phyloP scores from a whole-genome alignment of 139 green algal species.

The Edaphochlamys debaryana region DNA sequence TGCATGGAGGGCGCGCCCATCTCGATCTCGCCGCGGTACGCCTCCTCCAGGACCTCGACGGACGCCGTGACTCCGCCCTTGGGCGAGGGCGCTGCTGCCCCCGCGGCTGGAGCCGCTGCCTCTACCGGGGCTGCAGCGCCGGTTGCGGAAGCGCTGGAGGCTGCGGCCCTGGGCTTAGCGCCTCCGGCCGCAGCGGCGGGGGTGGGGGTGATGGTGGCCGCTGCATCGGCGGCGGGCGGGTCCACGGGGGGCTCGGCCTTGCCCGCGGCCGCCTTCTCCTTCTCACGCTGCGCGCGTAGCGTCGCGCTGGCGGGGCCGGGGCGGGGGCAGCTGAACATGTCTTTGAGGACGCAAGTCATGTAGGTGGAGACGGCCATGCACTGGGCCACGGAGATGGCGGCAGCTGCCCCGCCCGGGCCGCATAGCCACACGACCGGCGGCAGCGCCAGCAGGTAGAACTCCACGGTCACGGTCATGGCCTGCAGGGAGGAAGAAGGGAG shows the following conservation, averaged over 20 bases:
- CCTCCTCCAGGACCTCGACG: conserved; percentile 4
- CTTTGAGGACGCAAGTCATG: conserved; percentile 33
- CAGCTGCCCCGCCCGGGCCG: neutral
- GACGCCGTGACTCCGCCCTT: neutral
- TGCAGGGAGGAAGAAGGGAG: neutral
- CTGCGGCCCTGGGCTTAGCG: no score
- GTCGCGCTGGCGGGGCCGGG: neutral
- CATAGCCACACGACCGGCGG: conserved; percentile 6
- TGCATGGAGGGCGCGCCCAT: conserved; percentile 45
- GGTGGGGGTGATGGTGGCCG: neutral
- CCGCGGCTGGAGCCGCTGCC: neutral
- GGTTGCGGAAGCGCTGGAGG: neutral
- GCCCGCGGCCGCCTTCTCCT: neutral
- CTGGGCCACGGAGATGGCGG: neutral
- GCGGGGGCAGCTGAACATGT: conserved; percentile 30
- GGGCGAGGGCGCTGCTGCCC: neutral
- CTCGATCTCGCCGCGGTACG: conserved; percentile 36
- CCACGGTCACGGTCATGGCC: conserved; percentile 34
- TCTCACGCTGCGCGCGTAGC: no score
- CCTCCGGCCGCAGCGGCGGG: no score
- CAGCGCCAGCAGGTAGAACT: conserved; percentile 39
- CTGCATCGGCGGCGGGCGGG: neutral
- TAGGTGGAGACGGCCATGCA: conserved; percentile 33
- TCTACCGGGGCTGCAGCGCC: no score
- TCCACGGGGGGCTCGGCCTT: neutral